Percentiles rank a stretch among this genome's conserved stretches.
Conservation (phyloP, 106 monocot species). For the Dendrobium huoshanense region DNA sequence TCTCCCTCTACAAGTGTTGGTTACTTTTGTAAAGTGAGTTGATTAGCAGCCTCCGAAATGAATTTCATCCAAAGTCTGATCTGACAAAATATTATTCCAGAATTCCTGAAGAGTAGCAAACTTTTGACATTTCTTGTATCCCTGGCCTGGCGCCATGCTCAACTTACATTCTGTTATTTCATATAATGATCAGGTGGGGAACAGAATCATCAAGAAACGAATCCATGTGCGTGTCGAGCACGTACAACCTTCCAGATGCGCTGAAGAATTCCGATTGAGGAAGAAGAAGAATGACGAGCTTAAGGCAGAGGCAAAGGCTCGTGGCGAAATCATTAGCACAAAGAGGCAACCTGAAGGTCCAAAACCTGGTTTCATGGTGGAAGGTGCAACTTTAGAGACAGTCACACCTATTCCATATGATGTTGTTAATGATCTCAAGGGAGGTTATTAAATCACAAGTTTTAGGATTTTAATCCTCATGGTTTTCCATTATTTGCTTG, state of each 20-base stretch:
- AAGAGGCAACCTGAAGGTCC: conserved; percentile 64
- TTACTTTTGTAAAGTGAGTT: too few species aligned
- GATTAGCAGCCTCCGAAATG: too few species aligned
- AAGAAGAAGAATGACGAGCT: conserved; percentile 51
- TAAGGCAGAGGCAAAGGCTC: conserved; percentile 57
- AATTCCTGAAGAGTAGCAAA: too few species aligned
- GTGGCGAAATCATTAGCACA: conserved; percentile 57
- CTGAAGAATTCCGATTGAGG: conserved; percentile 46
- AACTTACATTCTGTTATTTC: too few species aligned
- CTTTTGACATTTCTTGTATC: too few species aligned
- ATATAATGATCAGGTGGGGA: conserved; percentile 34
- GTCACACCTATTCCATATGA: conserved; percentile 80
- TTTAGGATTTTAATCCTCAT: too few species aligned
- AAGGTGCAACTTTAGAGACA: conserved; percentile 51
- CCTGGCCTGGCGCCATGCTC: too few species aligned
- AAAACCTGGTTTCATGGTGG: conserved; percentile 76
- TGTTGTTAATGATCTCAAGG: conserved; percentile 79
- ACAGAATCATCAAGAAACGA: conserved; percentile 63
- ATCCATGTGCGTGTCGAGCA: conserved; percentile 65
- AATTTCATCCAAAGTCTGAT: too few species aligned
- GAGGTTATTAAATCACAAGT: conserved; percentile 33
- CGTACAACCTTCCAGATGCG: conserved; percentile 55
- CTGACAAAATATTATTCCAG: too few species aligned
- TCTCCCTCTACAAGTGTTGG: too few species aligned
- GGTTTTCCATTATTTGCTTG: too few species aligned